Evolutionary conservation across 768 basidiomycete species (phyloP), one percentile per base, ranked within the genome.

Genomic region (Lactarius sp.): DNA sequence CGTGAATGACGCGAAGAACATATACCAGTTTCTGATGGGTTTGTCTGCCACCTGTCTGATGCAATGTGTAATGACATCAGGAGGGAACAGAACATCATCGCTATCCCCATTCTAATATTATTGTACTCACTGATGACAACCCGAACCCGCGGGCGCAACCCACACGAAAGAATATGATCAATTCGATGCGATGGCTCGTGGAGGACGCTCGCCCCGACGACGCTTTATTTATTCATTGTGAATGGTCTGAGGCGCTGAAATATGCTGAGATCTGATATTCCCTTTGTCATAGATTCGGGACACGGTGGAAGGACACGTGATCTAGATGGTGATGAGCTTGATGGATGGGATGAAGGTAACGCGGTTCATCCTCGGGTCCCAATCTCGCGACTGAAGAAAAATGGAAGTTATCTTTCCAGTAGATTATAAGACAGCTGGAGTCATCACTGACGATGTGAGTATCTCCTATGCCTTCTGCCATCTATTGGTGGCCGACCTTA

Each of bases 181-280:
- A 80, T 51, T 94, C 89, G 5, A 95, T 96, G 92, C 80, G 85
- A 63, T 98, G 94, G 95, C 85, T 99, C n/a, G 91, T 94, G 18
- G 76, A 74, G 16, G 87, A 80, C 65, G 94, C 95, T 13, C 76
- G 77, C 18, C 85, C 91, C 1, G 87, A 94, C 66, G 93, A 96
- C 69, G 86, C 94, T 3, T 77, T 95, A 37, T 94, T 94, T 79
- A 90, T 95, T 80, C 94, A 94, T 68, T 95, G 90, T 89, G 62
- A 61, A 83, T 73, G 37, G 1, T 14, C 6, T 2, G 61, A 12
- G 51, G 33, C 13, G n/a, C 50, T 34, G 10, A 51, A 33, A 39
- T n/a, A 42, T 41, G 13, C 3, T 41, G 42, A 16, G n/a, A 27
- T 52, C n/a, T 14, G 22, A 31, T 36, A 33, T 36, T 22, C 1